These are phyloP conservation scores for Erysimum pusillum DNA, from an alignment of 441 rosid genomes.

Conservation along the genomic window DNA sequence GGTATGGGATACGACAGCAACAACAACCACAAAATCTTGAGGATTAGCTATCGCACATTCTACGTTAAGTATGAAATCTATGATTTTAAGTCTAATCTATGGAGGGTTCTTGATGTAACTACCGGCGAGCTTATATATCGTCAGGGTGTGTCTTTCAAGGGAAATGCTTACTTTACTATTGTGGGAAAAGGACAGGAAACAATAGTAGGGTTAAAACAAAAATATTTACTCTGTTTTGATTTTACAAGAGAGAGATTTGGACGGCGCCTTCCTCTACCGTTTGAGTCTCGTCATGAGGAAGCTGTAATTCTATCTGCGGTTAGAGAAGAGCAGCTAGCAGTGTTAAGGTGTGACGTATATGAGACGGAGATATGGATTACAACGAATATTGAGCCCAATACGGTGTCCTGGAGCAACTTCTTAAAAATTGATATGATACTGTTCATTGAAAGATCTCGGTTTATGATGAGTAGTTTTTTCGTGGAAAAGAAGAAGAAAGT, in stretches of 20 bases:
- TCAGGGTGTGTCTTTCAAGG: not conserved
- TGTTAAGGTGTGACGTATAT: too few species aligned
- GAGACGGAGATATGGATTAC: not conserved
- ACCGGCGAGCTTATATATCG: too few species aligned
- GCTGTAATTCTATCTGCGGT: not conserved
- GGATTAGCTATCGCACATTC: too few species aligned
- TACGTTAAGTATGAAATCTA: too few species aligned
- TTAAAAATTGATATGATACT: not conserved
- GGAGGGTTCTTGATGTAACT: not conserved
- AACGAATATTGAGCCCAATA: not conserved
- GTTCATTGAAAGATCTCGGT: not conserved
- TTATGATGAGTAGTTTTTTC: not conserved
- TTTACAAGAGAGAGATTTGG: not conserved
- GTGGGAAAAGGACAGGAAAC: too few species aligned
- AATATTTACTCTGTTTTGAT: not conserved
- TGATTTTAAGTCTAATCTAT: too few species aligned
- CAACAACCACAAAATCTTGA: not conserved
- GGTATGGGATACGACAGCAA: not conserved
- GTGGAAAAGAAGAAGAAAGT: slow-evolving; percentile 12
- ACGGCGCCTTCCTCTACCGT: not conserved
- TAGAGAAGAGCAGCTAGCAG: not conserved
- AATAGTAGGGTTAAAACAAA: too few species aligned
- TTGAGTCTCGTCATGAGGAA: too few species aligned
- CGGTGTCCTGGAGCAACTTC: not conserved
- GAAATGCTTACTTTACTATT: not conserved